These are phyloP conservation scores for Yamadazyma spencermartinsiae DNA, from an alignment of 1,139 yeast species.

Conservation along the genomic window DNA sequence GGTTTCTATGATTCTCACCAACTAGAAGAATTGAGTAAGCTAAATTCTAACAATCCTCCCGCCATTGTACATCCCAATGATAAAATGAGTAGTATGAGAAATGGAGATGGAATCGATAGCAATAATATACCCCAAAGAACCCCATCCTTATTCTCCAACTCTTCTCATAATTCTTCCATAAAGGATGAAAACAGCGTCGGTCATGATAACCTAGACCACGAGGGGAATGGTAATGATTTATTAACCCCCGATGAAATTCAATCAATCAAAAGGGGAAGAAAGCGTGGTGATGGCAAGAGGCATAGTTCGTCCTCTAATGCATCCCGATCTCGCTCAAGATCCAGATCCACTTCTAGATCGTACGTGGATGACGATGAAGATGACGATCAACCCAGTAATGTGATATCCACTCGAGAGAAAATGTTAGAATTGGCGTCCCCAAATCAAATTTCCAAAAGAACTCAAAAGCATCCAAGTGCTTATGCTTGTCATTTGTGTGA, in stretches of 20 bases:
- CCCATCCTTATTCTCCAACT: slow-evolving; percentile 46
- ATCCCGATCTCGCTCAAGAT: slow-evolving; percentile 22
- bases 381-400: slow-evolving; percentile 15
- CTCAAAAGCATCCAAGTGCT: slow-evolving; percentile 75
- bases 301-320: slow-evolving; percentile 1
- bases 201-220: slow-evolving; percentile 3
- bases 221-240: slow-evolving; percentile 13
- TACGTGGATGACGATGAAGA: slow-evolving; percentile 17
- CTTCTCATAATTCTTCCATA: slow-evolving; percentile 18
- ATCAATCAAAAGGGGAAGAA: slow-evolving; percentile 34
- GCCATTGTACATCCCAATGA: slow-evolving; percentile 20
- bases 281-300: slow-evolving; percentile 16
- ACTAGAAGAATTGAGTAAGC: slow-evolving; percentile 17
- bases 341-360: slow-evolving; percentile 18
- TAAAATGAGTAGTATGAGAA: slow-evolving; percentile 2
- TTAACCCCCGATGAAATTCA: slow-evolving; percentile 40
- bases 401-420: slow-evolving; percentile 49
- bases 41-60: slow-evolving; percentile 32
- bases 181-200: slow-evolving; percentile 10
- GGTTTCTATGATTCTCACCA: slow-evolving; percentile 18
- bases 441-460: slow-evolving; percentile 49
- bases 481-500: slow-evolving; percentile 86
- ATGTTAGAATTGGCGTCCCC: slow-evolving; percentile 64
- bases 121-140: slow-evolving; percentile 25
- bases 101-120: slow-evolving; percentile 6